These are phyloP conservation scores for Hsuehochloa calcarea DNA, from an alignment of 176 grass and related monocot genomes.

Conservation along the genomic window DNA sequence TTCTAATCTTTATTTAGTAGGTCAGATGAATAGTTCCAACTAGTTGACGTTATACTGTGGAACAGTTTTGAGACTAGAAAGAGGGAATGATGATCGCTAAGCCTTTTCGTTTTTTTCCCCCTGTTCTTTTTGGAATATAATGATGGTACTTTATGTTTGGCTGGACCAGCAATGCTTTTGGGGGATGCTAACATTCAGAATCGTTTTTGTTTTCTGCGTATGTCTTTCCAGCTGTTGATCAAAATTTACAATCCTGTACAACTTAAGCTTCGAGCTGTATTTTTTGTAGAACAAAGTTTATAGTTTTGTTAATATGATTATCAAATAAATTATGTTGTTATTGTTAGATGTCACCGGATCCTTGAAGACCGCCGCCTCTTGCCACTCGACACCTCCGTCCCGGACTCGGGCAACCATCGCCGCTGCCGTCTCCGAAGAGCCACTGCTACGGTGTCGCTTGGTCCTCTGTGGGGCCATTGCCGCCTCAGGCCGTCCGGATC, in stretches of 20 bases:
- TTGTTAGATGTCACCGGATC: too few species aligned
- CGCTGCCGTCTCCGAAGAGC: too few species aligned
- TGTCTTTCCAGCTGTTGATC: neutral
- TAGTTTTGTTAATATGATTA: neutral
- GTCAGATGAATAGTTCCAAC: neutral
- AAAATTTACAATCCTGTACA: neutral
- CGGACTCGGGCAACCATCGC: too few species aligned
- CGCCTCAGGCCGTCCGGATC: too few species aligned
- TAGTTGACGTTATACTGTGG: neutral
- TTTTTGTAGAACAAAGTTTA: neutral
- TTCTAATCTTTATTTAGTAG: slow-evolving; percentile 19
- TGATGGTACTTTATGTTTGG: slow-evolving; percentile 28
- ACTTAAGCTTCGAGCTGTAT: neutral
- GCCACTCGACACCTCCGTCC: too few species aligned
- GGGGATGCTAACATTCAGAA: slow-evolving; percentile 30
- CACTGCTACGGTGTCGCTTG: too few species aligned
- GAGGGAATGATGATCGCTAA: slow-evolving; percentile 13
- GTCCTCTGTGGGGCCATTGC: too few species aligned
- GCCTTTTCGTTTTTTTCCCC: neutral
- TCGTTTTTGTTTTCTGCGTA: neutral
- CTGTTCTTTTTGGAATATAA: neutral
- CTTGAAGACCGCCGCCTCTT: too few species aligned
- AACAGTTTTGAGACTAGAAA: slow-evolving; percentile 6
- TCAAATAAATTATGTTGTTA: neutral
- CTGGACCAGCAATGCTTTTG: slow-evolving; percentile 13